Evolutionary conservation across 2,329 filamentous ascomycete genomes (phyloP), one percentile per base, ranked within the genome.

Genomic region (Penicillium sp.): DNA sequence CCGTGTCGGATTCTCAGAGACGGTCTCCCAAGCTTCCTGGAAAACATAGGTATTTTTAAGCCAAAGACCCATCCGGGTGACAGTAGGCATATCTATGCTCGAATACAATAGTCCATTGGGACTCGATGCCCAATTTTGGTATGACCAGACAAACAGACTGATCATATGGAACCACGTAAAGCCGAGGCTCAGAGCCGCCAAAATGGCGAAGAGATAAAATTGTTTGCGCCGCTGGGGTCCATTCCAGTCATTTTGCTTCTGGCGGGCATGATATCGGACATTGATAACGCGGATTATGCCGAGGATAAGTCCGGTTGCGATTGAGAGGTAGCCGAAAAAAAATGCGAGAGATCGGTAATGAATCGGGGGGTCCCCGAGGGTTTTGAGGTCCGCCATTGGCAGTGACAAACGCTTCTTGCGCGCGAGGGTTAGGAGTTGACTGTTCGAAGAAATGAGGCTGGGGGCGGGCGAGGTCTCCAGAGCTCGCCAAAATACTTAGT

Each of bases 1-100:
- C 11, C 78, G 73, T 33, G 75, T 72, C 3, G 73, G 68, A 34
- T 72, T 76, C 52, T 76, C 74, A 5, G 76, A 68, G 4, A 80
- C 65, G 16, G 80, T 76, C 44, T 77, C 73, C 41, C 79, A 68
- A 8, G 73, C 71, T 56, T 80, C 75, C 7, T 61, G 60, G 46
- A 76, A 70, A 15, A 81, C 56, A 16, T 77, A 69, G 2, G 73
- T 73, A 23, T 80, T 74, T 31, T 65, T 70, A 43, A 79, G 56
- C 79, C 79, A 82, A 17, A 71, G 68, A 8, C 68, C 68, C 30
- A 77, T 52, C 31, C 41, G 41, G 9, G 25, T 25, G 21, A 50
- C 3, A 11, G 36, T 15, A 4, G 41, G 18, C 15, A 36, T 73
- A 57, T 43, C 69, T 56, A 9, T 53, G 38, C 9, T 16, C 4